phyloP scores from a whole-genome alignment of 352 stramenopile species.

The Phytopythium litorale region DNA sequence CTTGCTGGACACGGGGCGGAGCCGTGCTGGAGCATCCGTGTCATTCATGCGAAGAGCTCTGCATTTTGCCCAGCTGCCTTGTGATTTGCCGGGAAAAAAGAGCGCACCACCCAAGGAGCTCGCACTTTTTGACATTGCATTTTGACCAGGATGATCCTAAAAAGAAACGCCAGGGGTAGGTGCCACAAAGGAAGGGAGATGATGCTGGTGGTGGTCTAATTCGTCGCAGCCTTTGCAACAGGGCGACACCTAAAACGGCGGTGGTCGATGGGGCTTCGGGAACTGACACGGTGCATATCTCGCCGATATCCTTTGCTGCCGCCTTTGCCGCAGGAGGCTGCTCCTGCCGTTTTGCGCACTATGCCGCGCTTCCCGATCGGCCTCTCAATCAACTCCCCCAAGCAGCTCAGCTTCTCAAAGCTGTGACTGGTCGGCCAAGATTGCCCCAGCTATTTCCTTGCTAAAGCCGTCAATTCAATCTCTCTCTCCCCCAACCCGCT shows the following conservation, averaged over 20 bases:
- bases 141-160: background rate
- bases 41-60: background rate
- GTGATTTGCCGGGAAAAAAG: background rate
- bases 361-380: too few species aligned
- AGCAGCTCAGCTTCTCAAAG: background rate
- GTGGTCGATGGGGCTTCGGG: too few species aligned
- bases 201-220: background rate
- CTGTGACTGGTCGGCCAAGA: background rate
- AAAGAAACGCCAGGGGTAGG: background rate
- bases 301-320: too few species aligned
- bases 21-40: too few species aligned
- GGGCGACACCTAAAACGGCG: background rate
- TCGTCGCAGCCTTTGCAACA: background rate
- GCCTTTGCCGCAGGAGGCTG: too few species aligned
- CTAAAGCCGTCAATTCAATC: background rate
- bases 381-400: background rate
- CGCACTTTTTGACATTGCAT: background rate
- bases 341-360: too few species aligned
- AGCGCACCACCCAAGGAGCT: background rate
- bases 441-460: background rate
- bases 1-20: too few species aligned
- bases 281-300: too few species aligned
- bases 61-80: background rate
- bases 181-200: background rate
- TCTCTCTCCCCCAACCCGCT: background rate